Percentiles rank a stretch among this genome's conserved stretches.
Evolutionary conservation across 495 filamentous ascomycete species (phyloP).

Genomic region (Cercophora newfieldiana): DNA sequence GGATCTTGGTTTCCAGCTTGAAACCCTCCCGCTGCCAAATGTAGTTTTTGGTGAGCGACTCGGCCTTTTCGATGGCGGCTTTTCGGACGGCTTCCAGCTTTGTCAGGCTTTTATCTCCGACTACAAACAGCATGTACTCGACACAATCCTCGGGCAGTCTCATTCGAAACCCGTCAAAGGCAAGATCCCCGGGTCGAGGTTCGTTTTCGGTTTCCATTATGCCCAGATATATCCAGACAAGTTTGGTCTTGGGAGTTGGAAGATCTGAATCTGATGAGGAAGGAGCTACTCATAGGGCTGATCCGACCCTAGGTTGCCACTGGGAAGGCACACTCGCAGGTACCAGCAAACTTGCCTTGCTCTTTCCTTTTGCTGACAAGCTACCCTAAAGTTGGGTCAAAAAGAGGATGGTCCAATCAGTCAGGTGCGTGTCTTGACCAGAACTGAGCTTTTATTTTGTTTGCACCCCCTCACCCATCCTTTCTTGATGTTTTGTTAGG

Average conservation of each 20-base stretch:
- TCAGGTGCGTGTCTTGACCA: too few species aligned
- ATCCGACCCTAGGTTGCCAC: too few species aligned
- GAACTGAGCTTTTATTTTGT: background rate
- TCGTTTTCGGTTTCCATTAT: slow-evolving; percentile 27
- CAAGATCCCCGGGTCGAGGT: slow-evolving; percentile 39
- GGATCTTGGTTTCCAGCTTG: slow-evolving; percentile 54
- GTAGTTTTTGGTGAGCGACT: slow-evolving; percentile 70
- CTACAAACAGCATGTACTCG: slow-evolving; percentile 78
- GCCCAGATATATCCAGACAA: background rate
- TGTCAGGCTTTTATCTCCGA: slow-evolving; percentile 53
- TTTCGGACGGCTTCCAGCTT: slow-evolving; percentile 71
- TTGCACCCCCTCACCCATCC: background rate
- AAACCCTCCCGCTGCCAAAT: slow-evolving; percentile 94
- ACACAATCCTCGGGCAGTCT: slow-evolving; percentile 82
- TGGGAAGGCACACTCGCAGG: background rate
- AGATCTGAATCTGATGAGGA: background rate
- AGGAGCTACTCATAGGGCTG: background rate
- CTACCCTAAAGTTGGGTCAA: too few species aligned
- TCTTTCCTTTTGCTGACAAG: background rate
- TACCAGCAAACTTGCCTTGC: background rate
- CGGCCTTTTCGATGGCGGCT: slow-evolving; percentile 61
- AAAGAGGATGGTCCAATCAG: too few species aligned
- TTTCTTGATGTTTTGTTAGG: background rate
- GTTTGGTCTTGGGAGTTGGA: background rate
- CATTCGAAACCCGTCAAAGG: slow-evolving; percentile 66